Evolutionary conservation across 2,329 filamentous ascomycete genomes (phyloP).

Genomic region (Talaromyces sp.): DNA sequence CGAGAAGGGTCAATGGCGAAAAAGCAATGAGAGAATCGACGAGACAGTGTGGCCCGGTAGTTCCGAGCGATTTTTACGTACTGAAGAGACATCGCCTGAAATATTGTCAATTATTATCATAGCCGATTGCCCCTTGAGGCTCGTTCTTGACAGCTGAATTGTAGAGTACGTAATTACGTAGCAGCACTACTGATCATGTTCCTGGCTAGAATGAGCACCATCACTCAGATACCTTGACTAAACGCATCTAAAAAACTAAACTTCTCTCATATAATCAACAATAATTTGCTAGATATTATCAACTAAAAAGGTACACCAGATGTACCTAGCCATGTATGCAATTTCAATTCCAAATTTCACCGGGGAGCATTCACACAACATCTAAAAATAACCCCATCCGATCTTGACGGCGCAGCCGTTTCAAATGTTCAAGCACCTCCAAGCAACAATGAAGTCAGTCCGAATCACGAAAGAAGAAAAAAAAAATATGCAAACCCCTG

Average conservation of each 20-base stretch:
- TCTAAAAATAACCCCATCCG: slow-evolving; percentile 1
- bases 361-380: not conserved
- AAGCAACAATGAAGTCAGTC: not conserved
- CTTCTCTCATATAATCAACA: not conserved
- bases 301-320: not conserved
- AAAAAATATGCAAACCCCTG: not conserved
- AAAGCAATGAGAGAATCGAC: not conserved
- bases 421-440: not conserved
- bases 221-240: not conserved
- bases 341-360: not conserved
- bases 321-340: not conserved
- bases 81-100: not conserved
- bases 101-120: not conserved
- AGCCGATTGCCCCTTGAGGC: not conserved
- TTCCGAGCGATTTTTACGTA: not conserved
- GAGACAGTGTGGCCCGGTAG: not conserved
- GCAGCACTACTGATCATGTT: not conserved
- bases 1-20: not conserved
- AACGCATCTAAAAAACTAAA: not conserved
- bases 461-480: not conserved
- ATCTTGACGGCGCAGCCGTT: not conserved
- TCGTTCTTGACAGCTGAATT: not conserved
- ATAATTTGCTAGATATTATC: not conserved
- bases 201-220: not conserved
- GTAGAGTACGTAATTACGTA: not conserved